These are phyloP conservation scores for Psilocybe subaeruginosa DNA, from an alignment of 768 basidiomycete species.

Conservation along the genomic window DNA sequence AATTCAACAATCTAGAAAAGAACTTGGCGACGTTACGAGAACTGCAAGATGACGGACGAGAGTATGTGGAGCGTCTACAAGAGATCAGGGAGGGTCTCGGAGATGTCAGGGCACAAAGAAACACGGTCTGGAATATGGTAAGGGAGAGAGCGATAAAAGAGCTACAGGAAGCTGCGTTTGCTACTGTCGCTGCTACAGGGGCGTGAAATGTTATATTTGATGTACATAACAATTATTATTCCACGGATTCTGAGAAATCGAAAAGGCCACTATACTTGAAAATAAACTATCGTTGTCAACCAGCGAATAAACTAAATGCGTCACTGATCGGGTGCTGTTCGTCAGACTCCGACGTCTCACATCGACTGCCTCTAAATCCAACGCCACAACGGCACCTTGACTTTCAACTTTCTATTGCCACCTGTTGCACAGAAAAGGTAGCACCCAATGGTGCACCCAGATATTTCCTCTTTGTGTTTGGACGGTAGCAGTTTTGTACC, in stretches of 20 bases:
- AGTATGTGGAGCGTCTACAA: slow-evolving; percentile 83
- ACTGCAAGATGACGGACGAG: slow-evolving; percentile 83
- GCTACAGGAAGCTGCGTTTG: slow-evolving; percentile 65
- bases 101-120: slow-evolving; percentile 70
- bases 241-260: neutral
- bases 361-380: neutral
- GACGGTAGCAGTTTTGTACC: slow-evolving; percentile 30
- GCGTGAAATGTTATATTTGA: slow-evolving; percentile 9
- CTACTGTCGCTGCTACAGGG: slow-evolving; percentile 30
- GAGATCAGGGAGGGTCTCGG: slow-evolving; percentile 85
- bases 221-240: neutral
- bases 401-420: slow-evolving; percentile 18
- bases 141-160: slow-evolving; percentile 76
- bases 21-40: slow-evolving; percentile 74
- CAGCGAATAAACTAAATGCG: slow-evolving; percentile 18
- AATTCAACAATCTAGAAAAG: slow-evolving; percentile 74
- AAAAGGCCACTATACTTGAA: neutral
- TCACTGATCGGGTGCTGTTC: slow-evolving; percentile 20
- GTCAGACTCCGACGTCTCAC: slow-evolving; percentile 27
- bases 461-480: slow-evolving; percentile 48
- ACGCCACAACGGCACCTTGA: slow-evolving; percentile 9
- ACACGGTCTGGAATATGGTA: slow-evolving; percentile 76
- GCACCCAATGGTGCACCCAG: slow-evolving; percentile 44
- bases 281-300: neutral
- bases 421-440: slow-evolving; percentile 5